phyloP scores from a whole-genome alignment of 2,329 filamentous ascomycete species.

The Ophiosphaerella narmari region DNA sequence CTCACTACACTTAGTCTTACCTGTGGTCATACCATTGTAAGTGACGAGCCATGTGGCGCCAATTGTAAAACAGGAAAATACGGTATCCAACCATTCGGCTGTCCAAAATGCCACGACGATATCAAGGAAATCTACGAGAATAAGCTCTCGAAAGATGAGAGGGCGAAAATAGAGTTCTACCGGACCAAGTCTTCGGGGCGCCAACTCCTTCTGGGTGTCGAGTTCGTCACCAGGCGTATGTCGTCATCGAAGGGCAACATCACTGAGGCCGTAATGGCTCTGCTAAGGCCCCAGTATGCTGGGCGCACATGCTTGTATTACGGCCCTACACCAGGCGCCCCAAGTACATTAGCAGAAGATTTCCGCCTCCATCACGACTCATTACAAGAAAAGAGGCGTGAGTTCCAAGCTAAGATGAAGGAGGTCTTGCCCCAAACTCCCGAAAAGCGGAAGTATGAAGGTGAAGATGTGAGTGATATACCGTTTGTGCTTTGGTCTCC shows the following conservation, averaged over 20 bases:
- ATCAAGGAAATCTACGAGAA: conserved; percentile 4
- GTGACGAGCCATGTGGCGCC: conserved; percentile 8
- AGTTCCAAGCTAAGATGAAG: background rate
- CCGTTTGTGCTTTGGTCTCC: too few species aligned
- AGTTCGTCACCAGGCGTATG: conserved; percentile 3
- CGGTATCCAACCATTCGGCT: conserved; percentile 6
- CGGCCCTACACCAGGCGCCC: too few species aligned
- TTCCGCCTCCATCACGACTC: too few species aligned
- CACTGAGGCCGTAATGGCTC: conserved; percentile 6
- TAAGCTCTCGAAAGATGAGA: background rate
- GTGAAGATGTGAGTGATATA: too few species aligned
- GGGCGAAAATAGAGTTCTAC: background rate
- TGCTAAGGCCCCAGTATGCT: background rate
- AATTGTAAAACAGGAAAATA: conserved; percentile 11
- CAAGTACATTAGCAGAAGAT: too few species aligned
- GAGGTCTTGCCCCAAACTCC: too few species aligned
- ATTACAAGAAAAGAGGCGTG: too few species aligned
- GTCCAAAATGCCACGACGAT: conserved; percentile 9
- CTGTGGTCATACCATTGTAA: conserved; percentile 18
- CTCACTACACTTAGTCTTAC: background rate
- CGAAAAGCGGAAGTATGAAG: too few species aligned
- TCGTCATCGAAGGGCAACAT: conserved; percentile 3
- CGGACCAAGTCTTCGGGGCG: background rate
- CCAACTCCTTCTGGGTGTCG: background rate
- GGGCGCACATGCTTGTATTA: conserved; percentile 4